phyloP scores from a whole-genome alignment of 352 stramenopile species.

The Globisporangium mamillatum region DNA sequence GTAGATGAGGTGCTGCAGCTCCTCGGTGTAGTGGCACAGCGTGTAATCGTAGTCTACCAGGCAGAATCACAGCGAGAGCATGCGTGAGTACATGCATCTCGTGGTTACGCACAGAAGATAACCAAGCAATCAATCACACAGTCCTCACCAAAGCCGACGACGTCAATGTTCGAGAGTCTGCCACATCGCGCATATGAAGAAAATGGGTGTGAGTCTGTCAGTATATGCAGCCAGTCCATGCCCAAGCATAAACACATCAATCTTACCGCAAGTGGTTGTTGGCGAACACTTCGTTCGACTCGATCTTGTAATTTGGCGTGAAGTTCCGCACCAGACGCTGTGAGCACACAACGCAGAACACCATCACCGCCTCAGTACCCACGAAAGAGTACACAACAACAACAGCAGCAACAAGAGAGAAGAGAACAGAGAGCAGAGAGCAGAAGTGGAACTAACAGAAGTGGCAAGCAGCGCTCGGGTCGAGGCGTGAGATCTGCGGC shows the following conservation, averaged over 20 bases:
- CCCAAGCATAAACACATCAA: neutral
- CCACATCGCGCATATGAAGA: neutral
- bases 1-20: slow-evolving; percentile 93
- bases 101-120: neutral
- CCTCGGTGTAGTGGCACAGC: slow-evolving; percentile 90
- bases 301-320: slow-evolving; percentile 31
- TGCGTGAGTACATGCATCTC: too few species aligned
- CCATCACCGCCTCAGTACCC: neutral
- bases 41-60: slow-evolving; percentile 94
- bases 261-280: slow-evolving; percentile 67
- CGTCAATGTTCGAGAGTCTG: slow-evolving; percentile 63
- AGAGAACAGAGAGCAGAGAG: too few species aligned
- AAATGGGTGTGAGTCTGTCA: too few species aligned
- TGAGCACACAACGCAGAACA: neutral
- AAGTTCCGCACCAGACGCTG: slow-evolving; percentile 47
- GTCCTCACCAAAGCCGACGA: slow-evolving; percentile 61
- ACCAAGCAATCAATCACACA: neutral
- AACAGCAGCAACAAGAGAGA: too few species aligned
- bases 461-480: too few species aligned
- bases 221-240: neutral
- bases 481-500: too few species aligned
- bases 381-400: neutral
- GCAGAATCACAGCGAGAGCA: neutral
- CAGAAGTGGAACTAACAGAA: too few species aligned
- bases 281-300: slow-evolving; percentile 63